Base-by-base conservation (phyloP, 192 early-diverging fungal genomes). In the Coemansia sp. region DNA sequence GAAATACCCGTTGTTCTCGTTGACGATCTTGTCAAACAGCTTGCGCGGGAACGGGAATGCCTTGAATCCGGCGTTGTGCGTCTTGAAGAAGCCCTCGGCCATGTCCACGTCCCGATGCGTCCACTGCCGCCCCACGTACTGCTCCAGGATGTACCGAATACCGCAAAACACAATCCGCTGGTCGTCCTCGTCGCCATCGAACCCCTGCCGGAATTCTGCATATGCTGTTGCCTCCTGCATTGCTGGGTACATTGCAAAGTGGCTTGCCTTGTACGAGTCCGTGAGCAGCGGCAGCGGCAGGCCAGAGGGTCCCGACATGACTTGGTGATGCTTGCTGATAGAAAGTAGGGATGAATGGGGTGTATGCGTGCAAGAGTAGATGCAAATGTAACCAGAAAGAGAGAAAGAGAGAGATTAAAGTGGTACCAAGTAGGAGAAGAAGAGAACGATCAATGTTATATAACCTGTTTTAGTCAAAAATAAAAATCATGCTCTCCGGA, bases 211-310 rank as follows among this genome's bases (percentile, higher is more conserved):
- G 74, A 91, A 92, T 68, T 95, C 93, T 36, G 82, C 87, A 57
- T 95, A 95, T 33, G 93, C 93, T 25, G 87, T 84, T 74, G 89
- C 84, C 75, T 82, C 77, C 38, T 82, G 59, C 2, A 90, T 86
- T 15, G 84, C 79, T 2, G 93, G 93, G 65, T 91, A 92, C 42
- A 95, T 73, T 61, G 82, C 84, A 17, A 81, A 81, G 64, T 95
- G 93, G 19, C 84, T 84, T 0, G 84, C 79, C 79, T 95, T 95
- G 86, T 95, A 95, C 30, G 89, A 90, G 73, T 95, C 93, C 7
- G 93, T 88, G 22, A 95, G 68, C 38, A 95, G 66, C 7, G 84
- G 70, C 10, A 85, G 72, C 2, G 91, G 89, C 33, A 92, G 57
- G 4, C 74, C 74, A 62, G 76, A 79, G 15, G 68, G 60, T 36